Conservation (phyloP, 805 yeast genomes). For the Kregervanrija delftensis region DNA sequence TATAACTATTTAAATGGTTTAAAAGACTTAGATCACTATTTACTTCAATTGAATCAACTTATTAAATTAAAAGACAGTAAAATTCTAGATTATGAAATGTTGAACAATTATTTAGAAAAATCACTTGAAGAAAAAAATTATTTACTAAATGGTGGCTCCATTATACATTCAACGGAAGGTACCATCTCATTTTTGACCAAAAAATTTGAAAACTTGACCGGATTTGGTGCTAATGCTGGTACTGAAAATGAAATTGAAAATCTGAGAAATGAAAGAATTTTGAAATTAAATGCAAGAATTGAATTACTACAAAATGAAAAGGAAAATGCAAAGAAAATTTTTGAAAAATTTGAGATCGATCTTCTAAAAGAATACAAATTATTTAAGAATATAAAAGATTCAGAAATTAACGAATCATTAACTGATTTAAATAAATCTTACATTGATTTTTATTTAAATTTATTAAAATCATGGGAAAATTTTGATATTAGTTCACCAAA, state of each 20-base stretch:
- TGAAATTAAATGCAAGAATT: slow-evolving; percentile 34
- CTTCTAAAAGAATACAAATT: slow-evolving; percentile 46
- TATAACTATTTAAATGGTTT: slow-evolving; percentile 75
- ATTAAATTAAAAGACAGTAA: slow-evolving; percentile 85
- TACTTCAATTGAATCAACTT: slow-evolving; percentile 54
- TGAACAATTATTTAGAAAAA: slow-evolving; percentile 69
- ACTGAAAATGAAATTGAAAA: slow-evolving; percentile 41
- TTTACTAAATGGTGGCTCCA: slow-evolving; percentile 28
- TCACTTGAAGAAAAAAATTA: slow-evolving; percentile 55
- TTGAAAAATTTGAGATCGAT: slow-evolving; percentile 38
- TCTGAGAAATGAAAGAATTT: slow-evolving; percentile 36
- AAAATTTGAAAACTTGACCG: slow-evolving; percentile 44
- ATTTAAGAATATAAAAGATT: slow-evolving; percentile 75
- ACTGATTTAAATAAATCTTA: slow-evolving; percentile 70
- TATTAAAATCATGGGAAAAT: slow-evolving; percentile 65
- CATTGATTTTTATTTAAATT: slow-evolving; percentile 60
- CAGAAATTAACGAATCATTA: slow-evolving; percentile 68
- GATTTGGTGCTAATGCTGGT: slow-evolving; percentile 28
- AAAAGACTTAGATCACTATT: slow-evolving; percentile 82
- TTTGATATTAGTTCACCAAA: slow-evolving; percentile 10
- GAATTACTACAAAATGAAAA: slow-evolving; percentile 40
- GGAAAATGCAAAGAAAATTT: slow-evolving; percentile 35
- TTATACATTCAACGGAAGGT: slow-evolving; percentile 30
- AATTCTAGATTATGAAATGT: slow-evolving; percentile 82
- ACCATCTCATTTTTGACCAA: slow-evolving; percentile 31